Base-by-base conservation (phyloP, 78 protist genomes). In the Mastigamoeba balamuthi region DNA sequence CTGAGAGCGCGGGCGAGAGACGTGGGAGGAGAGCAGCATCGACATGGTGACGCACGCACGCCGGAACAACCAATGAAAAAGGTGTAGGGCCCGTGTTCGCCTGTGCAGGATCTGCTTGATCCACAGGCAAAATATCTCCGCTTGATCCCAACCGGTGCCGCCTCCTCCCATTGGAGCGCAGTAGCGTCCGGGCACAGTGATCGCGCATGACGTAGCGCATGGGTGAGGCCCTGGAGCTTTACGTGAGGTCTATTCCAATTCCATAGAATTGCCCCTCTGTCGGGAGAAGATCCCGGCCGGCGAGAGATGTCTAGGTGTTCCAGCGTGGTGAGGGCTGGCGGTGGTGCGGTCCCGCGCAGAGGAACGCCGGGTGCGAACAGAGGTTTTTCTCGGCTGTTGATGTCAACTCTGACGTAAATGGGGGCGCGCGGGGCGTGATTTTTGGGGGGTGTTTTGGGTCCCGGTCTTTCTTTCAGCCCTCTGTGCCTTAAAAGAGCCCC, bases 401-500 rank as follows among this genome's bases (percentile, higher is more conserved):
- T 9, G 8, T 9, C 8, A 9, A 36, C 8, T 65, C 7, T 65
- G 5, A 7, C 30, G 7, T 65, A 65, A 65, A 9, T 23, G 23
- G 3, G 38, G 1, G 27, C 3, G 25, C 9, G 37, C 3, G 23
- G 1, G 9, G 36, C 25, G 3, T 9, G 7, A 28, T 28, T 27
- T 42, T 33, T 4, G 41, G 28, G 7, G 27, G n/a, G 40, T 69
- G 73, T 42, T 2, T 40, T 29, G 52, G 58, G 72, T 72, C 58
- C 65, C 71, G n/a, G n/a, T n/a, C n/a, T n/a, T n/a, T n/a, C n/a
- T n/a, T n/a, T n/a, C n/a, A n/a, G n/a, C n/a, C n/a, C n/a, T 37
- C 83, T 78, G 71, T 78, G 72, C 71, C 71, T 78, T 70, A 72
- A 30, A 75, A 75, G 72, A 66, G 52, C 81, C 70, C 73, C 76